Conservation (phyloP, 352 stramenopile species). For the Phytophthora multivora region DNA sequence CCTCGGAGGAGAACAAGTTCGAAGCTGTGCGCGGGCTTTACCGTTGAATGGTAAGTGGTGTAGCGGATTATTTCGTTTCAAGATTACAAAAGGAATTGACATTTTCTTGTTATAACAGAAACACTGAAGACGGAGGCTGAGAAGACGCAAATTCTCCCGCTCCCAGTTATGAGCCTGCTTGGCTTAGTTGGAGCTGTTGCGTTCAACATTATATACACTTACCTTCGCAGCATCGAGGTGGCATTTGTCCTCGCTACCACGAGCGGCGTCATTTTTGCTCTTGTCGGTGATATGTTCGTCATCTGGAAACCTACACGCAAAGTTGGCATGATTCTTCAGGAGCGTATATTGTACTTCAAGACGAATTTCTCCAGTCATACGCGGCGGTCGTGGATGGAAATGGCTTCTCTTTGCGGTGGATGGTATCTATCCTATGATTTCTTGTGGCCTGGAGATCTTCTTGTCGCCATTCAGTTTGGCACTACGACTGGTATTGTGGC, state of each 20-base stretch:
- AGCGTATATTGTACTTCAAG: constrained; percentile 70
- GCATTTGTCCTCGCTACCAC: constrained; percentile 80
- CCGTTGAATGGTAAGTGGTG: constrained; percentile 46
- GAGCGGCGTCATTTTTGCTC: constrained; percentile 76
- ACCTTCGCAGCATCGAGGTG: constrained; percentile 80
- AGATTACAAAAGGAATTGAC: not conserved
- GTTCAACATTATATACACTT: constrained; percentile 90
- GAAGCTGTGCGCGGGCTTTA: constrained; percentile 49
- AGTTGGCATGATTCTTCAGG: constrained; percentile 79
- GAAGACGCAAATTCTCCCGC: constrained; percentile 73
- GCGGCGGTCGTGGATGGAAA: constrained; percentile 58
- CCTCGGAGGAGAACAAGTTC: constrained; percentile 78
- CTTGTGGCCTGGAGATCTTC: constrained; percentile 69
- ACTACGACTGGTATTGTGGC: constrained; percentile 70
- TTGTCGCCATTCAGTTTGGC: constrained; percentile 78
- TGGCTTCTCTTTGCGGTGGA: constrained; percentile 52
- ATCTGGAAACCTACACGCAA: constrained; percentile 84
- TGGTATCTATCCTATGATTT: constrained; percentile 75
- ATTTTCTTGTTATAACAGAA: constrained; percentile 25
- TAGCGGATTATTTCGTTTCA: not conserved
- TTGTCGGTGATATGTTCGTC: constrained; percentile 86
- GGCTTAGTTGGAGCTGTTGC: constrained; percentile 77
- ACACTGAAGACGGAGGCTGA: constrained; percentile 48
- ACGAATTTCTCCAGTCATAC: constrained; percentile 65
- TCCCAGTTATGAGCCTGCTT: constrained; percentile 83